Evolutionary conservation across 306 rosid species (phyloP).

Genomic region (Parietaria judaica): DNA sequence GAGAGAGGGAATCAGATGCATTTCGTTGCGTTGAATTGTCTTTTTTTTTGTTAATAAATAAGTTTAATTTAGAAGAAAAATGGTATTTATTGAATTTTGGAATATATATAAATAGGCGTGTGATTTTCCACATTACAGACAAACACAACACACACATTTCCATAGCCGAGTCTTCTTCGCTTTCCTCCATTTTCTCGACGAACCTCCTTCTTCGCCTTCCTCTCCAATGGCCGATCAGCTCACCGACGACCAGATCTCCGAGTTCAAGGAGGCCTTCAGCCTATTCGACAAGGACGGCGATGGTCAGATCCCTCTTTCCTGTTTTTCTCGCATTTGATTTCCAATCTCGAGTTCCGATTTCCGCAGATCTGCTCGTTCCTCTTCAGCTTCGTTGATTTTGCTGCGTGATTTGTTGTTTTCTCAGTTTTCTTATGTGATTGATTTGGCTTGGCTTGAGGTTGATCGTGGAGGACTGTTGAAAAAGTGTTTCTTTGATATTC

Average conservation of each 20-base stretch:
- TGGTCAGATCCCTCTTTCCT: slow-evolving; percentile 13
- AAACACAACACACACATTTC: background rate
- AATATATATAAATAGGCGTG: slow-evolving; percentile 17
- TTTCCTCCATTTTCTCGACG: background rate
- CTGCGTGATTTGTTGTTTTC: background rate
- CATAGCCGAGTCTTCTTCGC: background rate
- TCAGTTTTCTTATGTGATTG: background rate
- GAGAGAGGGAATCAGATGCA: slow-evolving; percentile 13
- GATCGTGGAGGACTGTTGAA: background rate
- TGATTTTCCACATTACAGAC: slow-evolving; percentile 7
- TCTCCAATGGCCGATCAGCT: slow-evolving; percentile 19
- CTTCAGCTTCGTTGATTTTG: background rate
- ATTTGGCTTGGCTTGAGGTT: background rate
- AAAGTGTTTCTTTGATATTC: background rate
- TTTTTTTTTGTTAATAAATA: background rate
- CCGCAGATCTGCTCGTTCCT: background rate
- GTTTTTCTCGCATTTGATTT: background rate
- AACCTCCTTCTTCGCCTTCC: background rate
- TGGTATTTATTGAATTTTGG: background rate
- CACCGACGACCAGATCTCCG: slow-evolving; percentile 23
- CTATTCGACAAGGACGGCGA: slow-evolving; percentile 27
- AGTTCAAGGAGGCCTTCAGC: slow-evolving; percentile 28
- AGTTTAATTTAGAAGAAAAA: background rate
- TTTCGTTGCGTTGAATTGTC: background rate
- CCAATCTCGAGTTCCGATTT: background rate